These are phyloP conservation scores for Artemisia annua DNA, from an alignment of 129 eudicot genomes.

Conservation along the genomic window DNA sequence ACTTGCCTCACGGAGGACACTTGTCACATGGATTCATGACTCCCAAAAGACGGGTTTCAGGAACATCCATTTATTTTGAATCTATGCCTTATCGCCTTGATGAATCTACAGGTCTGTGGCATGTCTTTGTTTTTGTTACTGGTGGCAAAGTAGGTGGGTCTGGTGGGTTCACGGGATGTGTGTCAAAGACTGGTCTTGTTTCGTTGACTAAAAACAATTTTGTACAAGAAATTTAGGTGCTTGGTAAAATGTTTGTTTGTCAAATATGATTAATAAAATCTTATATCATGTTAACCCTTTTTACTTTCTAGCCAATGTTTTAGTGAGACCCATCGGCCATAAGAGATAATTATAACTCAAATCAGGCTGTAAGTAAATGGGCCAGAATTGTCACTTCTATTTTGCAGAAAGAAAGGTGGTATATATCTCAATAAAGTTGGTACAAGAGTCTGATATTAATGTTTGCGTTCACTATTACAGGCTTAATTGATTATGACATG, in stretches of 20 bases:
- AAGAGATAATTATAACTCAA: no score
- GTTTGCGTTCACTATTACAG: conserved; percentile 32
- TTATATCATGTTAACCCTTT: no score
- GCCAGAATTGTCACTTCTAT: not conserved
- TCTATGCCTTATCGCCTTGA: conserved; percentile 95
- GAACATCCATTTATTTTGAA: conserved; percentile 88
- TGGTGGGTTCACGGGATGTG: no score
- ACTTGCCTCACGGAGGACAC: conserved; percentile 96
- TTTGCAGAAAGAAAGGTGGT: not conserved
- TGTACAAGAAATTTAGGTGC: no score
- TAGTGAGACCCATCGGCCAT: no score
- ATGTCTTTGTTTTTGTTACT: conserved; percentile 10
- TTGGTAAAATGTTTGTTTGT: not conserved
- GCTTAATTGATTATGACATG: conserved; percentile 94
- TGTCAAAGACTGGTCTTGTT: no score
- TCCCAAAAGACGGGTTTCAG: conserved; percentile 87
- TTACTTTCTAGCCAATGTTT: no score
- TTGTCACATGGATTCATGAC: conserved; percentile 97
- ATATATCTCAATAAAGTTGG: not conserved
- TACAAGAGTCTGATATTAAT: not conserved
- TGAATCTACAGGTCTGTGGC: conserved; percentile 70
- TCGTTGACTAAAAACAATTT: no score
- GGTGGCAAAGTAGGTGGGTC: no score
- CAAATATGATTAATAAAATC: no score
- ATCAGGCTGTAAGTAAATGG: not conserved